Evolutionary conservation across 2,329 filamentous ascomycete species (phyloP), one percentile per base, ranked within the genome.

Genomic region (Podosphaera fusca): DNA sequence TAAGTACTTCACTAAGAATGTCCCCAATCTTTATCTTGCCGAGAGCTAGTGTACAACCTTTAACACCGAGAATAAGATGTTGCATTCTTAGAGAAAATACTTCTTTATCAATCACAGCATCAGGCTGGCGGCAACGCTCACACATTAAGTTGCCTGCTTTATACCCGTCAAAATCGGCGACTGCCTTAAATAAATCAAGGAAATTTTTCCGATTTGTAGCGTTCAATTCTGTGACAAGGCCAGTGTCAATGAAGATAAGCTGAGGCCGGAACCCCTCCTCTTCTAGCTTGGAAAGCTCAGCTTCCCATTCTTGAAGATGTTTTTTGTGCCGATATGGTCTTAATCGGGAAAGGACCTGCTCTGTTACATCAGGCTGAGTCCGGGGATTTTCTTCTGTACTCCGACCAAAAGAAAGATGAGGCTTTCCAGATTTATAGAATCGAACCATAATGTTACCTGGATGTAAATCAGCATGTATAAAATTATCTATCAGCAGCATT

Each of bases 381-480:
- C 76, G 69, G 42, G 72, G 69, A 33, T 69, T 63, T 51, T 69
- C 52, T 55, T 64, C 52, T 58, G 63, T 63, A 53, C 58, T 64
- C 64, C 57, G 66, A 51, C 31, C 67, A 63, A 82, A 71, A 30
- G 74, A 73, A 0, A 94, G 72, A 54, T 84, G 79, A 0, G 90
- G 78, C 60, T 82, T 77, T 12, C 81, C 80, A 0, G 89, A 81
- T 65, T 90, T 82, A 70, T 96, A 95, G 72, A 98, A 98, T 61
- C 94, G 87, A 52, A 98, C 90, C 89, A 98, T 96, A 70, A 98
- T 96, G 68, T 98, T 98, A 33, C 92, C 92, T 0, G 92, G 92
- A 67, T 98, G 92, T 35, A 98, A 73, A 67, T 98, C 92, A 4
- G 92, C 90, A 67, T 98, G 92, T 33, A 95, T 83, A 68, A 98